Base-by-base conservation (phyloP, 257 asterid genomes). In the Rhazya stricta region DNA sequence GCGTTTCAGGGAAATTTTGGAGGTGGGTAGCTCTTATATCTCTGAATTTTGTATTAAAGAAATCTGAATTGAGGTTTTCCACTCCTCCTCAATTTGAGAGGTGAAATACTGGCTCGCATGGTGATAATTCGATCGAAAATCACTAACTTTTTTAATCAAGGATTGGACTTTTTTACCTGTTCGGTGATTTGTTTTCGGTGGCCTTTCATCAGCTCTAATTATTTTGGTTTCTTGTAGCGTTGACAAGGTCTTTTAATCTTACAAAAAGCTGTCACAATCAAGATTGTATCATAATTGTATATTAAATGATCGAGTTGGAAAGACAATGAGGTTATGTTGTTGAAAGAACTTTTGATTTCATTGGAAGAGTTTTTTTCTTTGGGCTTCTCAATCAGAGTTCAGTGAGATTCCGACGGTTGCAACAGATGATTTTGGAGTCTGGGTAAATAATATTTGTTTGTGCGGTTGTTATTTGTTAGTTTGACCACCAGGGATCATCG, bases 181-280 rank as follows among this genome's bases (percentile, higher is more conserved):
- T 50, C 63, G 71, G 72, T 66, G 75, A 46, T 42, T 78, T 77
- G 39, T 57, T 36, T 45, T 30, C 23, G 9, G 63, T 62, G 63
- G 34, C 41, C 29, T 18, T 51, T 54, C 50, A 65, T 71, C 81
- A 73, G 77, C 81, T 80, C 77, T 39, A 34, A 41, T 70, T 48
- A 25, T 53, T 80, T 77, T 79, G 80, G 79, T 75, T 78, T 74
- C 69, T 73, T 72, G n/a, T 50, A 68, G 77, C 74, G 74, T 78
- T 79, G 83, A 80, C 84, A 60, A 66, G 78, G 79, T 82, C 79
- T 46, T 79, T 74, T 66, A 81, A 61, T 77, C 69, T 65, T 88
- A 57, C 77, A 75, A 81, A 72, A 85, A 85, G 34, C 81, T 76
- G 91, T 91, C 97, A 34, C 82, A 61, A 76, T 88, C 94, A 86